Evolutionary conservation across 2,329 filamentous ascomycete genomes (phyloP).

Genomic region (Trichoderma harzianum): DNA sequence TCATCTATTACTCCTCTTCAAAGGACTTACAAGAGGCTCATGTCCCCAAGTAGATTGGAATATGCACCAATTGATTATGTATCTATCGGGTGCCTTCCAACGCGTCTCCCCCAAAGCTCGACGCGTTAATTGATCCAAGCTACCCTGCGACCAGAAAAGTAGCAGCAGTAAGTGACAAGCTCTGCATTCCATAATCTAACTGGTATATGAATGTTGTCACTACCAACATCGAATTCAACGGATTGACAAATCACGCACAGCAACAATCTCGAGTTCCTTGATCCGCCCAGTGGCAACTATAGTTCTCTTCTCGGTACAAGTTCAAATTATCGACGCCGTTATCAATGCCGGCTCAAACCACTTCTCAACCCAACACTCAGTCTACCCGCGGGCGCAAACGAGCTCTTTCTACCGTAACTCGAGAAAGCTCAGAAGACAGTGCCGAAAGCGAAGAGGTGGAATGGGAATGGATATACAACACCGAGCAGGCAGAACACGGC

Average conservation of each 20-base stretch:
- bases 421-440: constrained; percentile 86
- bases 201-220: not conserved
- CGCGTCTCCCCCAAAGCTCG: constrained; percentile 27
- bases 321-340: constrained; percentile 15
- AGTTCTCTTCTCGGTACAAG: not conserved
- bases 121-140: constrained; percentile 28
- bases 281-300: not conserved
- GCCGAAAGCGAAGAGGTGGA: constrained; percentile 67
- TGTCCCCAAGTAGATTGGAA: not conserved
- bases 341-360: constrained; percentile 27
- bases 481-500: constrained; percentile 30
- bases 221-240: not conserved
- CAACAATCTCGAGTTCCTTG: not conserved
- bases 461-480: constrained; percentile 75
- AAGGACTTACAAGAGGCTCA: not conserved
- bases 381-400: constrained; percentile 23
- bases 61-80: constrained; percentile 16
- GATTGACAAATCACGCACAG: not conserved
- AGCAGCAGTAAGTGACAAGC: not conserved
- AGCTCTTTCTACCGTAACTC: constrained; percentile 25
- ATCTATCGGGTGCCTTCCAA: constrained; percentile 16
- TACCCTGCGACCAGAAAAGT: not conserved
- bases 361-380: constrained; percentile 22
- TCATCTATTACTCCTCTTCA: not conserved
- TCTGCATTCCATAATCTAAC: not conserved